Evolutionary conservation across 192 early-diverging fungal genomes (phyloP).

Genomic region (Coemansia sp.): DNA sequence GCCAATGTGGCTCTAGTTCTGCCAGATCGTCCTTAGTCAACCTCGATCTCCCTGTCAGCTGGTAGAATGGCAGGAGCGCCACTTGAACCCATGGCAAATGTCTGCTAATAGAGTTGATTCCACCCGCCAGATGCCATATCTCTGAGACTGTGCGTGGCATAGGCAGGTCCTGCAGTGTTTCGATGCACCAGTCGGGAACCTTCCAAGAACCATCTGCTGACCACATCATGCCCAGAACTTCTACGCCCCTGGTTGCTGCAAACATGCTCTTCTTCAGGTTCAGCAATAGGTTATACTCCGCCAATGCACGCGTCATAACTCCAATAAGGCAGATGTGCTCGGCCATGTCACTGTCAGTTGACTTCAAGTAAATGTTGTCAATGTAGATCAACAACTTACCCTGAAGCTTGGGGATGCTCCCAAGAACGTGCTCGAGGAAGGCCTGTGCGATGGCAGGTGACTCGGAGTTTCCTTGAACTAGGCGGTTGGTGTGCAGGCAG

Average conservation of each 20-base stretch:
- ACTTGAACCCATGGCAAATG: slow-evolving; percentile 17
- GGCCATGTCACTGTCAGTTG: background rate
- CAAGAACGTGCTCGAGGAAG: slow-evolving; percentile 13
- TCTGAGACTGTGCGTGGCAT: slow-evolving; percentile 10
- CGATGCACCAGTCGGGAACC: slow-evolving; percentile 15
- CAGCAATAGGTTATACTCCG: slow-evolving; percentile 8
- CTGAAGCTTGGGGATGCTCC: background rate
- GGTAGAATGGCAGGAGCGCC: slow-evolving; percentile 16
- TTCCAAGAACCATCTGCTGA: slow-evolving; percentile 1
- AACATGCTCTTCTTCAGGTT: slow-evolving; percentile 6
- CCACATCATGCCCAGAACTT: slow-evolving; percentile 2
- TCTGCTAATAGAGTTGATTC: slow-evolving; percentile 11
- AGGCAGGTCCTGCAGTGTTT: slow-evolving; percentile 6
- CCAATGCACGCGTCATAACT: slow-evolving; percentile 3
- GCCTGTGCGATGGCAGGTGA: slow-evolving; percentile 13
- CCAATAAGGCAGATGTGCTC: slow-evolving; percentile 13
- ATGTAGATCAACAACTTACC: slow-evolving; percentile 17
- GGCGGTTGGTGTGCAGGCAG: background rate
- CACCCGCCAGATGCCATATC: slow-evolving; percentile 18
- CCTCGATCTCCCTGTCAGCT: background rate
- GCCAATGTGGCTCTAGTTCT: slow-evolving; percentile 5
- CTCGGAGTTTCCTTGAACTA: slow-evolving; percentile 1
- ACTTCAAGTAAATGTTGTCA: slow-evolving; percentile 28
- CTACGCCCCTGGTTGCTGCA: background rate
- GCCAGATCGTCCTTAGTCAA: slow-evolving; percentile 7